A percentile compares a stretch with the other conserved stretches of the same genome.
Evolutionary conservation across 2,329 filamentous ascomycete species (phyloP).

Genomic region (Monosporascus cannonballus): DNA sequence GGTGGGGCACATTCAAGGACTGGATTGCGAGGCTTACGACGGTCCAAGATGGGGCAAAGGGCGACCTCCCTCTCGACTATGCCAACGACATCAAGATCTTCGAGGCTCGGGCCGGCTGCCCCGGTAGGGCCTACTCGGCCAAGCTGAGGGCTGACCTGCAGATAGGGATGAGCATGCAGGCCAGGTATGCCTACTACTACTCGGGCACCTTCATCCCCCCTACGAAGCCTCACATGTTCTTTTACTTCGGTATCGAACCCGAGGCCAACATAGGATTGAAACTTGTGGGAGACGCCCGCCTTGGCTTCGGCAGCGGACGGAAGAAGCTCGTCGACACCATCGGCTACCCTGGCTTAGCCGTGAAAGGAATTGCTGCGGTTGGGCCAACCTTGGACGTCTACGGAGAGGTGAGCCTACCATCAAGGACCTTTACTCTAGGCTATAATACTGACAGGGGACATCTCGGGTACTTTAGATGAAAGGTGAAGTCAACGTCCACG

Average conservation of each 20-base stretch:
- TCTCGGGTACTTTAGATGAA: too few species aligned
- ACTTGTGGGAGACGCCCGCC: constrained; percentile 5
- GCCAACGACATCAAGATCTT: constrained; percentile 6
- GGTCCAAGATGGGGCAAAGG: constrained; percentile 4
- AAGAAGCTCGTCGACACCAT: too few species aligned
- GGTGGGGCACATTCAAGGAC: constrained; percentile 10
- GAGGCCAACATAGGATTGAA: constrained; percentile 3
- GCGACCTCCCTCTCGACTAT: constrained; percentile 7
- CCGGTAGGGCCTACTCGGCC: too few species aligned
- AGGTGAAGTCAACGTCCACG: too few species aligned
- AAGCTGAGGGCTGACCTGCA: constrained; percentile 3
- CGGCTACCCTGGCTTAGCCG: too few species aligned
- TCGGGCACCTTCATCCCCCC: constrained; percentile 3
- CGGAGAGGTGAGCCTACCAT: too few species aligned
- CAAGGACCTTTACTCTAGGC: too few species aligned
- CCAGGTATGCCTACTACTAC: constrained; percentile 13
- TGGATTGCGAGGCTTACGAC: constrained; percentile 12
- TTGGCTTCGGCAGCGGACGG: too few species aligned
- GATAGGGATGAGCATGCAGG: constrained; percentile 4
- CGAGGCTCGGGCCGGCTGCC: constrained; percentile 2
- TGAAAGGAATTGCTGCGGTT: too few species aligned
- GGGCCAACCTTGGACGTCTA: too few species aligned
- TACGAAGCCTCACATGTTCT: constrained; percentile 5
- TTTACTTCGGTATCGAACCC: constrained; percentile 7
- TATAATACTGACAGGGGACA: too few species aligned